Conservation (phyloP, 2,329 filamentous ascomycete genomes). For the Neonectria neomacrospora region DNA sequence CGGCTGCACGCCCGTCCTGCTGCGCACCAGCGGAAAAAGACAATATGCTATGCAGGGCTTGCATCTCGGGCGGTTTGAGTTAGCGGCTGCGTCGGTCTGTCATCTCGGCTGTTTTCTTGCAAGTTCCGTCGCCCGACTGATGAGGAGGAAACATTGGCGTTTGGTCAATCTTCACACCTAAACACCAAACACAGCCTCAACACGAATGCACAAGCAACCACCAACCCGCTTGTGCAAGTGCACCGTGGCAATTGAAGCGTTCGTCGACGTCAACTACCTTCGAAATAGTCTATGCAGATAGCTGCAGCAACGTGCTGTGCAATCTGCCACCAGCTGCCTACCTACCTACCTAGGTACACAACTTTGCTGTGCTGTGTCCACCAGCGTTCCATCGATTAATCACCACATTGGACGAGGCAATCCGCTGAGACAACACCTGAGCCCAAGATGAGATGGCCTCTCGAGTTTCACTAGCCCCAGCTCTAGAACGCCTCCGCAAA, state of each 20-base stretch:
- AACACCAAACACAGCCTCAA: slow-evolving; percentile 2
- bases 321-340: background rate
- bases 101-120: slow-evolving; percentile 22
- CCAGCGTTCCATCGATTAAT: slow-evolving; percentile 1
- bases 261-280: background rate
- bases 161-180: too few species aligned
- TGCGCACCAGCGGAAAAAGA: slow-evolving; percentile 14
- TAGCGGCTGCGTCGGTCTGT: slow-evolving; percentile 20
- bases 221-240: slow-evolving; percentile 4
- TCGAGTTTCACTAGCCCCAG: slow-evolving; percentile 16
- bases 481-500: slow-evolving; percentile 6
- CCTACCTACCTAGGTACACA: background rate
- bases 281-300: background rate
- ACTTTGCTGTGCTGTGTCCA: slow-evolving; percentile 9
- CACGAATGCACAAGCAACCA: slow-evolving; percentile 11
- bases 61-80: background rate
- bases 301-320: slow-evolving; percentile 5
- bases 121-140: slow-evolving; percentile 2
- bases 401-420: slow-evolving; percentile 14
- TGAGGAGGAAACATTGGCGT: slow-evolving; percentile 8
- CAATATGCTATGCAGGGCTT: slow-evolving; percentile 1
- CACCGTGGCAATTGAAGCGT: background rate
- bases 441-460: slow-evolving; percentile 24
- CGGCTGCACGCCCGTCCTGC: slow-evolving; percentile 1
- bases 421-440: slow-evolving; percentile 31